These are phyloP conservation scores for Scheffersomyces insectosa DNA, from an alignment of 1,139 yeast species.

Conservation along the genomic window DNA sequence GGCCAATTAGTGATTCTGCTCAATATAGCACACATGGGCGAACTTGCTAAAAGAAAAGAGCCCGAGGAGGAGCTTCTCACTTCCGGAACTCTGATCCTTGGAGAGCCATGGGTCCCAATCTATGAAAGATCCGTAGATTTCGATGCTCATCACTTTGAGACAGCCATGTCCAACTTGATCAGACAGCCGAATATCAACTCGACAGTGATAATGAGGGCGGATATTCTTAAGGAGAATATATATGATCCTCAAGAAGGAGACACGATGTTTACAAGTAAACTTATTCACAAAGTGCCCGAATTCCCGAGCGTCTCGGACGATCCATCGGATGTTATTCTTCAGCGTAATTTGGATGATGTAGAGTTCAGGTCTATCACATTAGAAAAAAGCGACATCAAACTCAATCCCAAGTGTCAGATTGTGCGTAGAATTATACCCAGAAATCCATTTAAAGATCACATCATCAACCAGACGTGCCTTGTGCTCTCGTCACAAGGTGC, in stretches of 20 bases:
- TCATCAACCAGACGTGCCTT: conserved; percentile 83
- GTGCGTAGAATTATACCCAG: conserved; percentile 85
- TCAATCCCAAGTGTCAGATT: conserved; percentile 49
- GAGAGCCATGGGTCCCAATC: conserved; percentile 66
- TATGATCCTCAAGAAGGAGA: conserved; percentile 42
- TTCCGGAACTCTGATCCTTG: conserved; percentile 46
- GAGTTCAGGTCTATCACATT: conserved; percentile 50
- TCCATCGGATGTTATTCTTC: conserved; percentile 25
- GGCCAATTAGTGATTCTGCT: too few relatives aligned
- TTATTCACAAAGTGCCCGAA: conserved; percentile 33
- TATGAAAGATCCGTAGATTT: conserved; percentile 48
- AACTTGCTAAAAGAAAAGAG: background rate
- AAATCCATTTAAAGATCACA: conserved; percentile 81
- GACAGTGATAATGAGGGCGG: conserved; percentile 87
- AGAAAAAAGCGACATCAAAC: conserved; percentile 24
- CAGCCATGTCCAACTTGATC: conserved; percentile 80
- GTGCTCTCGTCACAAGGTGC: conserved; percentile 30
- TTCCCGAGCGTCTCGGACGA: conserved; percentile 32
- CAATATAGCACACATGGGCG: too few relatives aligned
- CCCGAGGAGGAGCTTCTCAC: background rate
- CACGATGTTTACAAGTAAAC: conserved; percentile 32
- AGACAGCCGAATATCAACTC: conserved; percentile 90
- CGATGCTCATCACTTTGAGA: conserved; percentile 56
- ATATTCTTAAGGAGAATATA: conserved; percentile 60
- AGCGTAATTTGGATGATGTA: conserved; percentile 56